These are phyloP conservation scores for Solanum hybrid DNA, from an alignment of 305 asterid genomes.

Conservation along the genomic window DNA sequence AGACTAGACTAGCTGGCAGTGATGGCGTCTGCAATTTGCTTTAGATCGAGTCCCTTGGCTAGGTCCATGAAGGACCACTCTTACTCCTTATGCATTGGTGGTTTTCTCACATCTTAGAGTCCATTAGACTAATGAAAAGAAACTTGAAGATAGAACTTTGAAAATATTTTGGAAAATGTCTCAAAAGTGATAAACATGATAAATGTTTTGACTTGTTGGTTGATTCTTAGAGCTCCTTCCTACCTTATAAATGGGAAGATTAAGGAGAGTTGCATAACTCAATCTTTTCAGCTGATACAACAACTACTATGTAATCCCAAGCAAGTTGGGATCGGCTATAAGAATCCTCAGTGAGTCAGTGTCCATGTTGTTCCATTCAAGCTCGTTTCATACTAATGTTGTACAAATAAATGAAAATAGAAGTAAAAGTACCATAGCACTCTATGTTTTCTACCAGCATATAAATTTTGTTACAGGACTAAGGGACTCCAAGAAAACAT, in stretches of 20 bases:
- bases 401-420: background rate
- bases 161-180: background rate
- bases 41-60: background rate
- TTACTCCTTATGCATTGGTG: background rate
- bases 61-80: background rate
- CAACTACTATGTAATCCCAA: background rate
- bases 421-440: background rate
- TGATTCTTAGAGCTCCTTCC: background rate
- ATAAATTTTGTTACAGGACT: background rate
- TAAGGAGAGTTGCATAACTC: background rate
- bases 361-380: background rate
- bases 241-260: background rate
- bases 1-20: background rate
- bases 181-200: background rate
- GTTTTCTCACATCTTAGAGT: background rate
- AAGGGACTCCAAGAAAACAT: background rate
- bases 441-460: background rate
- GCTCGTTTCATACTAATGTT: background rate
- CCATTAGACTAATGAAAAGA: background rate
- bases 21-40: background rate
- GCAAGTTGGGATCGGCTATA: background rate
- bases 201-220: background rate
- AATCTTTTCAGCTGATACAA: background rate
- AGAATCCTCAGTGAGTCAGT: background rate
- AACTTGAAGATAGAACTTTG: background rate